Base-by-base conservation (phyloP, 83 land plant species). In the Picea mariana region DNA sequence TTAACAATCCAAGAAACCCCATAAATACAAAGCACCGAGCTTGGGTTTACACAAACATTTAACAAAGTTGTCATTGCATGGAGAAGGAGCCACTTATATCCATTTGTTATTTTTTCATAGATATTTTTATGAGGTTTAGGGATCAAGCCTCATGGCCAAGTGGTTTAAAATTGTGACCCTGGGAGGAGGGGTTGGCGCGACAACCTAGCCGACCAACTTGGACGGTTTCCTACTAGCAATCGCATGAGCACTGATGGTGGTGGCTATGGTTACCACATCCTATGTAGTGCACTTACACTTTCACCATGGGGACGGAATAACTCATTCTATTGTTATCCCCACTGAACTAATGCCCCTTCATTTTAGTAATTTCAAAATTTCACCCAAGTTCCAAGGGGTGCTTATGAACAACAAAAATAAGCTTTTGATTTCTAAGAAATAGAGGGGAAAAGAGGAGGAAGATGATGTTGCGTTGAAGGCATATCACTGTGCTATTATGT, bases 61-160 rank as follows among this genome's bases (percentile, higher is more conserved):
- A 34, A 34, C 34, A 34, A 34, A 34, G 34, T 34, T 34, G 34
- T 34, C 34, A 34, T 34, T 34, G 34, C 34, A 3, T 34, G 34
- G 34, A 34, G 34, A 34, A 34, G 34, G 34, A 34, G 2, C 34
- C 2, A 34, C 2, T 34, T 34, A 34, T 34, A 34, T 34, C 34
- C 34, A 34, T 34, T 34, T 34, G 34, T 34, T 34, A 34, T 34
- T 34, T 34, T 34, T 34, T 34, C 34, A 34, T 34, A 34, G 34
- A 34, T 65, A 5, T 9, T 9, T 2, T 23, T 65, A 3, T 3
- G 31, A 27, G 69, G 69, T 67, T 34, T 3, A 11, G 69, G 47
- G 75, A 15, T 69, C 75, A 44, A 69, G 27, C 38, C 75, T 5
- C 75, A 69, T 69, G 75, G 75, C 75, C 44, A 69, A 44, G 75